Evolutionary conservation across 805 yeast genomes (phyloP), one percentile per base, ranked within the genome.

Genomic region (Starmerella asiatica): DNA sequence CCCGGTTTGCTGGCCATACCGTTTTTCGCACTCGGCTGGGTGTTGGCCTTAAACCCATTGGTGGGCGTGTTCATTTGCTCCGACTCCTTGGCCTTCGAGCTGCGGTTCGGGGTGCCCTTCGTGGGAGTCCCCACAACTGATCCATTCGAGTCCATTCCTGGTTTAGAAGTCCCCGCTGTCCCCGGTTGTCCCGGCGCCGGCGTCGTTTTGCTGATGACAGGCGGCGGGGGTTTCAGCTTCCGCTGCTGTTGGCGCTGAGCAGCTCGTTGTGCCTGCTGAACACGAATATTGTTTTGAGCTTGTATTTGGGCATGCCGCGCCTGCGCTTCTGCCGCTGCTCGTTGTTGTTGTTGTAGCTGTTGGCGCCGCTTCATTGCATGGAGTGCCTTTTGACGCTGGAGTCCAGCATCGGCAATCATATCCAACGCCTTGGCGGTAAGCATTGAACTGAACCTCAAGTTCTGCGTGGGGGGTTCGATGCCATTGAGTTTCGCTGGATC

Each of bases 371-470:
- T 40, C 56, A 63, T 34, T 34, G 41, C 43, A 19, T 47, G 48
- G 45, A 40, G 37, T 60, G 76, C 59, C 21, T 73, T 85, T 60
- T 77, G 75, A 49, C 91, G 69, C 59, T 76, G 75, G 53, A 74
- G 69, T 40, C 81, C 75, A 17, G 86, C 79, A 55, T 85, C 84
- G 51, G 83, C 65, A 47, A 77, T 63, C 37, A 76, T 70, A 39
- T 85, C 95, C 55, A 81, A 81, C 0, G 95, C 77, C 58, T 86
- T 88, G 3, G 91, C 74, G 31, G 85, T 65, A 24, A 88, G 61
- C 95, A 85, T 85, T 5, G 93, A 74, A 7, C 95, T 94, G 60
- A 86, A 86, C 44, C 96, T 67, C 23, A 88, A 81, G 1, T 81
- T 76, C 59, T 86, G 96, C 1, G 95, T 85, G 37, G 77, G 88